Conservation (phyloP, 2,329 filamentous ascomycete species). For the Aphanoascus verrucosus region DNA sequence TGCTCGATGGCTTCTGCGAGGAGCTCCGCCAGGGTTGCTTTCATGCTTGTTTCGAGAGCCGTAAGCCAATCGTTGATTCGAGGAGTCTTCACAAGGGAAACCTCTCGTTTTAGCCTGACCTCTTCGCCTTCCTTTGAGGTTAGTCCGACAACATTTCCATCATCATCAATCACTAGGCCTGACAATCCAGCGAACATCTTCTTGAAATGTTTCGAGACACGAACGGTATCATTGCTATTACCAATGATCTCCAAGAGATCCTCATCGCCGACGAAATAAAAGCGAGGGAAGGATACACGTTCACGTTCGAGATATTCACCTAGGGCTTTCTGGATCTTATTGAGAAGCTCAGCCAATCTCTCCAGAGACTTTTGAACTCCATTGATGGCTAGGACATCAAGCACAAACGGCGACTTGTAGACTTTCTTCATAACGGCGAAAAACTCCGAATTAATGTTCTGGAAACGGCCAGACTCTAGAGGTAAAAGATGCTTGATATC, state of each 20-base stretch:
- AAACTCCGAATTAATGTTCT: slow-evolving; percentile 99
- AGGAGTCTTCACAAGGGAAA: slow-evolving; percentile 85
- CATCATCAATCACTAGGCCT: slow-evolving; percentile 82
- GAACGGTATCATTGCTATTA: slow-evolving; percentile 93
- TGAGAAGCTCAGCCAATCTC: slow-evolving; percentile 86
- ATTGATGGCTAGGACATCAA: slow-evolving; percentile 91
- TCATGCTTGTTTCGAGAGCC: slow-evolving; percentile 85
- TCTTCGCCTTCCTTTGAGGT: slow-evolving; percentile 91
- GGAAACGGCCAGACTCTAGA: slow-evolving; percentile 91
- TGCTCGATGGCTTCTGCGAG: slow-evolving; percentile 75
- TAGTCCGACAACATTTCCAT: slow-evolving; percentile 79
- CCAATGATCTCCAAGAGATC: slow-evolving; percentile 98
- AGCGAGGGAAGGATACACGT: slow-evolving; percentile 90
- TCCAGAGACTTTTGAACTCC: slow-evolving; percentile 94
- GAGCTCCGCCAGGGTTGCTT: slow-evolving; percentile 80
- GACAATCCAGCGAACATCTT: slow-evolving; percentile 99
- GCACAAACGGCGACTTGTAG: slow-evolving; percentile 86
- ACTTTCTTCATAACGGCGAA: slow-evolving; percentile 99
- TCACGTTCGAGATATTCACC: slow-evolving; percentile 98
- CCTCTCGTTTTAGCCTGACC: slow-evolving; percentile 76
- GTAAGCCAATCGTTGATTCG: slow-evolving; percentile 99
- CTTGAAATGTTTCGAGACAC: slow-evolving; percentile 96
- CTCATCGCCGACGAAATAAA: slow-evolving; percentile 99
- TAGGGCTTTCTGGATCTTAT: slow-evolving; percentile 98
- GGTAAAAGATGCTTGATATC: slow-evolving; percentile 98